Base-by-base conservation (phyloP, 495 filamentous ascomycete species). In the Neurospora sp. region DNA sequence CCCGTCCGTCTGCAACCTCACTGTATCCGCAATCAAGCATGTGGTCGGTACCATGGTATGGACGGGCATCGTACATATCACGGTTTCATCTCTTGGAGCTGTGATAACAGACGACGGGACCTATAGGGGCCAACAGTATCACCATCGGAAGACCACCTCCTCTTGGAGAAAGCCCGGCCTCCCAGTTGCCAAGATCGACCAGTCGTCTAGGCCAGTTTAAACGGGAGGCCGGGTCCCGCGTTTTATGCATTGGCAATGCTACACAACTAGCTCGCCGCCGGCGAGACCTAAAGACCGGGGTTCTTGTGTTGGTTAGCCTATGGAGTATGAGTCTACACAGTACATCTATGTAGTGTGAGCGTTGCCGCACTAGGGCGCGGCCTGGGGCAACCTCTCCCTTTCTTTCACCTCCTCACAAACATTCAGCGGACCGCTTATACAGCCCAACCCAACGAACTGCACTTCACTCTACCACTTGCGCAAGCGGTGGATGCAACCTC, bases 141-240 rank as follows among this genome's bases (percentile, higher is more conserved):
- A 39, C 71, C 73, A 41, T 78, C 75, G 71, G 77, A 74, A 66
- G 42, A 59, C 39, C 72, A 73, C 73, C 74, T 66, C 74, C 72
- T 72, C 74, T 69, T 74, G 75, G 74, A 44, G 74, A 9, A 72
- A 66, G 72, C 54, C 72, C 70, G 74, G 46, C n/a, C 74, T 69
- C 42, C 44, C 72, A 74, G 44, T 69, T 70, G 78, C 74, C 76
- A 75, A 79, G 73, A 39, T 73, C n/a, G 66, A 40, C 72, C 69
- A 37, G 27, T 35, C 54, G 54, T 66, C 73, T 76, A 38, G 59
- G 48, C 75, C 77, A 76, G 69, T 74, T 73, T 74, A 78, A 75
- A 78, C 79, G 75, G 78, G 78, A 79, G 78, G 79, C 76, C 75
- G 78, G 78, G 71, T 79, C 78, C 79, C 79, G 78, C 79, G 48